These are phyloP conservation scores for Dentipellis fragilis DNA, from an alignment of 768 basidiomycete species.

Conservation along the genomic window DNA sequence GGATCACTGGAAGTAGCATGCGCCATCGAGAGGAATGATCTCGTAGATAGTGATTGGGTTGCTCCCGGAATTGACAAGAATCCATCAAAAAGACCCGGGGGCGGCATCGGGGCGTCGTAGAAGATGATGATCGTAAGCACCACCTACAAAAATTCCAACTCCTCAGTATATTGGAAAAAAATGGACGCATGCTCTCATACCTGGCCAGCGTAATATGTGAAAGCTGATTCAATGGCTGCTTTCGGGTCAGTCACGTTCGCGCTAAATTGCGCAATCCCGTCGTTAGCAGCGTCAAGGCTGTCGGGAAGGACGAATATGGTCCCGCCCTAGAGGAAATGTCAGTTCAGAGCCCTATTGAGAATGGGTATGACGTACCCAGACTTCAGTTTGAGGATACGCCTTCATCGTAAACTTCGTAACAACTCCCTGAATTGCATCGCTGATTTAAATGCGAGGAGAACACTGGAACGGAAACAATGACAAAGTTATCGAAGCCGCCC, in stretches of 20 bases:
- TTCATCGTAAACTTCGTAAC: conserved; percentile 47
- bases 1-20: conserved; percentile 18
- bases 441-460: neutral
- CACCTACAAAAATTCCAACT: neutral
- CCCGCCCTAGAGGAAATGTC: neutral
- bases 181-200: neutral
- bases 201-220: neutral
- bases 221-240: neutral
- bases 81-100: conserved; percentile 40
- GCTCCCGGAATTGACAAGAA: conserved; percentile 36
- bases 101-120: conserved; percentile 46
- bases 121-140: conserved; percentile 37
- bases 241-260: neutral
- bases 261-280: neutral
- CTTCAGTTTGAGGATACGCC: conserved; percentile 37
- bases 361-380: conserved; percentile 33
- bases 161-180: neutral
- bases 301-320: neutral
- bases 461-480: conserved; percentile 7
- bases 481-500: conserved; percentile 52
- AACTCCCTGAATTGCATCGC: conserved; percentile 30
- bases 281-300: neutral
- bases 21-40: conserved; percentile 33
- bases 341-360: neutral
- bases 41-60: conserved; percentile 26